Evolutionary conservation across 1,284 basidiomycete species (phyloP), one percentile per base, ranked within the genome.

Genomic region (Apiotrichum porosum): DNA sequence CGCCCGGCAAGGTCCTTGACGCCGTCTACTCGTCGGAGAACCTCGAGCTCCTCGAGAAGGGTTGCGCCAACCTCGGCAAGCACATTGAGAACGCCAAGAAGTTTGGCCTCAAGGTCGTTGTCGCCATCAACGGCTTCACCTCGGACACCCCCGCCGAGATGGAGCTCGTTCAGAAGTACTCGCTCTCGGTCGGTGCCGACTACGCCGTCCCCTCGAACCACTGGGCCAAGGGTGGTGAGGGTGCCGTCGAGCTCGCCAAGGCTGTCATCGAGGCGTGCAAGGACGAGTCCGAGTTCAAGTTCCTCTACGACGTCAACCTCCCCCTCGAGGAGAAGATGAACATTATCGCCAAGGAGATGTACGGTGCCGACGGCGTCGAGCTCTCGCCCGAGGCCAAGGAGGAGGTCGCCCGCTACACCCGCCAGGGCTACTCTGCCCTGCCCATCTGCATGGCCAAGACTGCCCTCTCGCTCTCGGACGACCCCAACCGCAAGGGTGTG

Each of bases 361-460:
- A 97, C 70, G 88, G 90, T 49, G 92, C 89, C 10, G 87, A 89
- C 66, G 88, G 85, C 18, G 86, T 94, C 57, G 81, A 86, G 65
- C 78, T 95, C 54, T 87, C 85, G 63, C 84, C 88, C 51, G 77
- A 84, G 51, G 94, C 94, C 36, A 79, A 81, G 67, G 83, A 82
- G 64, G 94, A 97, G 74, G 78, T 98, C 44, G 89, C 89, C 49
- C 86, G 83, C 5, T 98, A 97, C 75, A 91, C 89, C 52, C 81
- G 81, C 51, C 94, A 98, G 75, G 66, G 66, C 39, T 70, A 70
- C 63, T 57, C 57, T 37, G 54, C 62, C 41, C 54, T 67, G 37
- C 69, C 69, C 83, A 89, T 93, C 68, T 97, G 93, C 76, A 93
- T 97, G 90, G 93, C 94, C 51, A 98, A 98, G 80, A 98, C 95